Percentiles rank a stretch among this genome's conserved stretches.
These are phyloP conservation scores for Aspergillus incahuasiensis DNA, from an alignment of 495 filamentous ascomycete species.

Conservation along the genomic window DNA sequence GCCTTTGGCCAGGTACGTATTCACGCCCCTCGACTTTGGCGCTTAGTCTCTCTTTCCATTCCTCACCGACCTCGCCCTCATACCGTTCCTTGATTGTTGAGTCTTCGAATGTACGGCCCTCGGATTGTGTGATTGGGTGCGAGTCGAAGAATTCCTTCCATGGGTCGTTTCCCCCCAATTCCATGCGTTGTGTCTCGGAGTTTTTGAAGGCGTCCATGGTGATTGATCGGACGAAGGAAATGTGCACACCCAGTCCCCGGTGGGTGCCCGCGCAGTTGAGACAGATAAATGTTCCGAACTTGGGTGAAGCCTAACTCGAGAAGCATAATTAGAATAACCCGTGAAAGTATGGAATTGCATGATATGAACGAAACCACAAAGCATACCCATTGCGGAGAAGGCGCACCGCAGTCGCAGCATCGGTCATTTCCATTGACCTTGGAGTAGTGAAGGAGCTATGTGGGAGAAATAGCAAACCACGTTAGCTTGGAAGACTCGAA, in stretches of 20 bases:
- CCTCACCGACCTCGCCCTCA: conserved; percentile 80
- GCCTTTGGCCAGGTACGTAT: conserved; percentile 63
- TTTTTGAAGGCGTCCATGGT: conserved; percentile 98
- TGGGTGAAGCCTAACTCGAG: conserved; percentile 54
- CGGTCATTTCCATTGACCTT: conserved; percentile 77
- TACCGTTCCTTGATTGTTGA: conserved; percentile 78
- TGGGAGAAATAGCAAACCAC: background rate
- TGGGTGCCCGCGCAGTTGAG: conserved; percentile 93
- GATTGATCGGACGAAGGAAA: conserved; percentile 93
- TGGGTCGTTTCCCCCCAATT: conserved; percentile 75
- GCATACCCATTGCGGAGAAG: conserved; percentile 85
- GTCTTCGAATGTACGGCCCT: conserved; percentile 63
- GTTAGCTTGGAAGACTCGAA: conserved; percentile 12
- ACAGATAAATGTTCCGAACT: conserved; percentile 91
- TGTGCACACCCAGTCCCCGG: conserved; percentile 91
- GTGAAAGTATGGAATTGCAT: background rate
- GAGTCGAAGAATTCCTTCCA: conserved; percentile 80
- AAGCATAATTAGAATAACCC: background rate
- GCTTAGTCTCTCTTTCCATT: conserved; percentile 87
- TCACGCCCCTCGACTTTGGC: conserved; percentile 81
- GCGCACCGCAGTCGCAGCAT: conserved; percentile 92
- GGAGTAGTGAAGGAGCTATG: conserved; percentile 80
- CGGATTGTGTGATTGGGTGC: conserved; percentile 58
- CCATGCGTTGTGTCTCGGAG: conserved; percentile 80
- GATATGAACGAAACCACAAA: background rate